Base-by-base conservation (phyloP, 1,284 basidiomycete genomes). In the Salmacisia buchloeana region DNA sequence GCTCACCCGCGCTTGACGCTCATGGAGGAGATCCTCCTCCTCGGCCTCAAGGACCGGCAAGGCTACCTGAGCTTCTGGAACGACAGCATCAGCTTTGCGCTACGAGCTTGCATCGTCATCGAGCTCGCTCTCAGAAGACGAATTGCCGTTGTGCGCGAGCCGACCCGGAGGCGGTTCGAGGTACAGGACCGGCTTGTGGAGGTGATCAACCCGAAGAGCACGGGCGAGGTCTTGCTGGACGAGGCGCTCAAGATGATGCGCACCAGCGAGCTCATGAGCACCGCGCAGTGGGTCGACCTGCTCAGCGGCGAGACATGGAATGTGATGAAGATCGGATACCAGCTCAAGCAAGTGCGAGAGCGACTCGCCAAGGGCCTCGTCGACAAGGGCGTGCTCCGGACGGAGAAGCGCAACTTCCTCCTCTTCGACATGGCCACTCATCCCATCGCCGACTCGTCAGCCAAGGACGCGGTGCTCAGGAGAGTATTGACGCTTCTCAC, bases 1-100 rank as follows among this genome's bases (percentile, higher is more conserved):
- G 87, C 86, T 78, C 85, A 89, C 80, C 96, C 94, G 0, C 85
- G 85, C 65, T 83, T 98, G 71, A 98, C 94, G 9, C 85, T 98
- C 63, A 92, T 98, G 90, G 94, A 98, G 82, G 96, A 98, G 82
- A 88, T 98, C 18, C 82, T 98, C 61, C 81, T 98, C 61, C 83
- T 98, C 15, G 94, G 96, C 1, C 83, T 92, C 59, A 93, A 93
- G 79, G 92, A 93, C 81, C 90, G 35, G 29, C 66, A 73, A 60
- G 78, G 77, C 58, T 79, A 78, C 60, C 71, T 79, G 12, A 77
- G 75, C 18, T 79, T 79, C 52, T 79, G 78, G 78, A 79, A 79
- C 70, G 78, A 79, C 68, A 77, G 75, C 62, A 77, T 79, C 64
- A 79, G 77, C 0, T 78, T 76, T 63, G 69, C 76, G 2, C 64